phyloP scores from a whole-genome alignment of 2,329 filamentous ascomycete genomes.

The Neonectria coccinea region DNA sequence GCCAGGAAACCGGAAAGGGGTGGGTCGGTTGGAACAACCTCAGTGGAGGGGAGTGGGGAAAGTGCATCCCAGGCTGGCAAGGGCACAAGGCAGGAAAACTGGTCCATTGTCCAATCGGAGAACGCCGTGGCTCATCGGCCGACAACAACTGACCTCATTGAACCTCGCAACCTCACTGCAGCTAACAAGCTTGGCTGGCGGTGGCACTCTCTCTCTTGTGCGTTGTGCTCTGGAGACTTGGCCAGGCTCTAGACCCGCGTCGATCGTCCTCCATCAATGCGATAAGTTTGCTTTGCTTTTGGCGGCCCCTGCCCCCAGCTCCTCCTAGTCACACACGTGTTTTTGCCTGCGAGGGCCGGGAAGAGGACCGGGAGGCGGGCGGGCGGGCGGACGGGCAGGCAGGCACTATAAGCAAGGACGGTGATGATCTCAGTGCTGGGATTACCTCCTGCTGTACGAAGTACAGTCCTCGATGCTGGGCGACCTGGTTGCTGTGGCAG shows the following conservation, averaged over 20 bases:
- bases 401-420: background rate
- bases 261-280: constrained; percentile 4
- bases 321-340: constrained; percentile 23
- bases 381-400: background rate
- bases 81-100: constrained; percentile 25
- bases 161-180: constrained; percentile 19
- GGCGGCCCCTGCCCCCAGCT: constrained; percentile 7
- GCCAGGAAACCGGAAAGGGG: constrained; percentile 22
- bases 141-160: constrained; percentile 42
- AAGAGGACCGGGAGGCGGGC: background rate
- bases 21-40: background rate
- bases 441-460: background rate
- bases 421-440: constrained; percentile 13
- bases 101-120: constrained; percentile 39
- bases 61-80: constrained; percentile 3
- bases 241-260: background rate
- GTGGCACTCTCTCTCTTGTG: background rate
- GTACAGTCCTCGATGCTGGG: background rate
- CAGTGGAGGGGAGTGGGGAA: constrained; percentile 14
- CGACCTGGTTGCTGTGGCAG: constrained; percentile 18
- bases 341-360: constrained; percentile 7
- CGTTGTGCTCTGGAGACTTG: background rate
- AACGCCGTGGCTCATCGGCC: constrained; percentile 27
- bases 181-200: constrained; percentile 7
- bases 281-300: constrained; percentile 1